A percentile compares a stretch with the other conserved stretches of the same genome.
Conservation (phyloP, 148 eudicot species). For the Vaccinium vitisidaea region DNA sequence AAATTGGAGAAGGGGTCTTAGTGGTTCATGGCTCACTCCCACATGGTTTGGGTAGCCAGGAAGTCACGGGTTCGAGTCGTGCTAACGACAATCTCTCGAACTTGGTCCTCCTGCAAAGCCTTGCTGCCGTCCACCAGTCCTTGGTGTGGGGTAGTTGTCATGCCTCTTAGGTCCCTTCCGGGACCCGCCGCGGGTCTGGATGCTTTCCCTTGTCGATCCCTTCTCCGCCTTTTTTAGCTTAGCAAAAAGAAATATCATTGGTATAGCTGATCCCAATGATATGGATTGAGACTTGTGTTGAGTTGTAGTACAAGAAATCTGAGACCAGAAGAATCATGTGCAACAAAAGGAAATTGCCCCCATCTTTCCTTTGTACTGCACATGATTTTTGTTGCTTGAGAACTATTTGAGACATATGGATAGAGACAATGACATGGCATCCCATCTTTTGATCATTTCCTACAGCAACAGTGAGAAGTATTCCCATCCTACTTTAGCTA, state of each 20-base stretch:
- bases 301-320: constrained; percentile 1
- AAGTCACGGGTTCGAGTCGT: neutral
- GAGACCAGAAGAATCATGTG: neutral
- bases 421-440: constrained; percentile 17
- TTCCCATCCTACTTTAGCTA: neutral
- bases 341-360: neutral
- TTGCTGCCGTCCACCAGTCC: neutral
- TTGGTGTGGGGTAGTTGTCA: neutral
- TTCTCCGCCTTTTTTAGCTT: too few relatives aligned
- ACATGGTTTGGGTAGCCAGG: neutral
- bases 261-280: neutral
- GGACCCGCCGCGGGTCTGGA: neutral
- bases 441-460: constrained; percentile 16
- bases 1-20: neutral
- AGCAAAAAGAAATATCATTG: neutral
- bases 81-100: neutral
- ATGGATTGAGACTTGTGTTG: neutral
- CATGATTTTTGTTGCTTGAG: neutral
- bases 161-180: neutral
- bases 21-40: neutral
- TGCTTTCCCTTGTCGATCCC: too few relatives aligned
- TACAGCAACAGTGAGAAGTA: neutral
- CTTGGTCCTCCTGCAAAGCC: neutral
- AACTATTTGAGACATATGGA: constrained; percentile 13
- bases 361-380: neutral